phyloP scores from a whole-genome alignment of 768 basidiomycete species.

The Pisolithus albus region DNA sequence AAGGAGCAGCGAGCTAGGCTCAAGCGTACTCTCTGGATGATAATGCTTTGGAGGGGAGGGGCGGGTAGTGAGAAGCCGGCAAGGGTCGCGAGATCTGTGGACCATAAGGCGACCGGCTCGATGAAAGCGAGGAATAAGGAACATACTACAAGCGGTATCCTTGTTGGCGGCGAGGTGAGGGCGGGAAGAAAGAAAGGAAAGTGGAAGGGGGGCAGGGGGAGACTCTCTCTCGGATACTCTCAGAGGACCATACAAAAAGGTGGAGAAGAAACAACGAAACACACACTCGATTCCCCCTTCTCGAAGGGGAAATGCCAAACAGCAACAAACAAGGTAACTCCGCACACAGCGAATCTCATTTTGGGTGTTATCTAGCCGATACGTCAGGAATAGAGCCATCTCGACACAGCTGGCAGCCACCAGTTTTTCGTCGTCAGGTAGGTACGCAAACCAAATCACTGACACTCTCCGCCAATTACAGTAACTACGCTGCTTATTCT shows the following conservation, averaged over 20 bases:
- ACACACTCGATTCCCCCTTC: too few species aligned
- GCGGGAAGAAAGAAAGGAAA: constrained; percentile 30
- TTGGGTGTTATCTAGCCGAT: too few species aligned
- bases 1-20: constrained; percentile 57
- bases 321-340: too few species aligned
- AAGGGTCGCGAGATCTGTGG: constrained; percentile 89
- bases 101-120: constrained; percentile 1
- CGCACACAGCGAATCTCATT: too few species aligned
- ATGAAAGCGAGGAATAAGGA: not conserved
- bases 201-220: not conserved
- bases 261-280: not conserved
- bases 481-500: too few species aligned
- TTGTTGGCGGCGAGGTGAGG: constrained; percentile 41
- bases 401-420: too few species aligned
- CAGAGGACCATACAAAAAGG: constrained; percentile 32
- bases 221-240: constrained; percentile 4
- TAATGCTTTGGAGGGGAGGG: constrained; percentile 25
- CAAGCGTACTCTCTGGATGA: constrained; percentile 51
- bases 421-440: too few species aligned
- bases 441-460: too few species aligned
- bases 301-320: too few species aligned
- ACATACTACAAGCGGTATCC: constrained; percentile 47
- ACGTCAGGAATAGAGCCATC: too few species aligned
- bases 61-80: constrained; percentile 66
- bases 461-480: too few species aligned